Conservation (phyloP, 1,284 basidiomycete genomes). For the Exsudoporus floridanus region DNA sequence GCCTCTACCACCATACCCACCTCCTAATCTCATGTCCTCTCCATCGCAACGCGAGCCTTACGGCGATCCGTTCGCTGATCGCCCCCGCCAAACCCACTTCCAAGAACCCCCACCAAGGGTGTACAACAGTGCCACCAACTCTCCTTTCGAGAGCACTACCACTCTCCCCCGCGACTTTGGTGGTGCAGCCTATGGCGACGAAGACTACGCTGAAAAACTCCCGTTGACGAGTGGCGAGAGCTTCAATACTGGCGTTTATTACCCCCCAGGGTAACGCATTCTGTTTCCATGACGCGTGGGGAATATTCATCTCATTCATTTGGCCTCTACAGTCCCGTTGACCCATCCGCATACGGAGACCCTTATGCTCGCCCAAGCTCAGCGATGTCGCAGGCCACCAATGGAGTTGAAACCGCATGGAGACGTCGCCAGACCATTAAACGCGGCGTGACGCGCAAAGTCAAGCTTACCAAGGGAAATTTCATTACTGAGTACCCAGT, state of each 20-base stretch:
- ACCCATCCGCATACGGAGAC: slow-evolving; percentile 65
- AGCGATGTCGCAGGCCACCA: slow-evolving; percentile 61
- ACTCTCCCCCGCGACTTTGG: slow-evolving; percentile 57
- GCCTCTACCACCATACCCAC: neutral
- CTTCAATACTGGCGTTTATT: slow-evolving; percentile 58
- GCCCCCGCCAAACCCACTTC: slow-evolving; percentile 58
- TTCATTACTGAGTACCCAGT: slow-evolving; percentile 92
- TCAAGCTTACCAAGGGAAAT: slow-evolving; percentile 90
- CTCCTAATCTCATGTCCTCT: slow-evolving; percentile 45
- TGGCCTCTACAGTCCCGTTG: slow-evolving; percentile 45
- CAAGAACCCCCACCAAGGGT: slow-evolving; percentile 48
- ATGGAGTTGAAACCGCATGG: slow-evolving; percentile 74
- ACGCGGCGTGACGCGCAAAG: slow-evolving; percentile 87
- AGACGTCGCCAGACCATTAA: slow-evolving; percentile 88
- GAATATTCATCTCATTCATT: neutral
- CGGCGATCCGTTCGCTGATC: slow-evolving; percentile 71
- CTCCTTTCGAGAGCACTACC: slow-evolving; percentile 53
- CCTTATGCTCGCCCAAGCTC: slow-evolving; percentile 67
- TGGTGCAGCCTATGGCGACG: slow-evolving; percentile 50
- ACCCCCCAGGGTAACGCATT: slow-evolving; percentile 64
- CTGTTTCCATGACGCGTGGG: neutral
- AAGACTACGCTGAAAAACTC: slow-evolving; percentile 70
- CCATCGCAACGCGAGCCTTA: slow-evolving; percentile 43
- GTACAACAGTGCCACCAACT: slow-evolving; percentile 44
- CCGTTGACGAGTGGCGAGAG: slow-evolving; percentile 59